Evolutionary conservation across 306 rosid genomes (phyloP).

Genomic region (Begonia fuchsioides): DNA sequence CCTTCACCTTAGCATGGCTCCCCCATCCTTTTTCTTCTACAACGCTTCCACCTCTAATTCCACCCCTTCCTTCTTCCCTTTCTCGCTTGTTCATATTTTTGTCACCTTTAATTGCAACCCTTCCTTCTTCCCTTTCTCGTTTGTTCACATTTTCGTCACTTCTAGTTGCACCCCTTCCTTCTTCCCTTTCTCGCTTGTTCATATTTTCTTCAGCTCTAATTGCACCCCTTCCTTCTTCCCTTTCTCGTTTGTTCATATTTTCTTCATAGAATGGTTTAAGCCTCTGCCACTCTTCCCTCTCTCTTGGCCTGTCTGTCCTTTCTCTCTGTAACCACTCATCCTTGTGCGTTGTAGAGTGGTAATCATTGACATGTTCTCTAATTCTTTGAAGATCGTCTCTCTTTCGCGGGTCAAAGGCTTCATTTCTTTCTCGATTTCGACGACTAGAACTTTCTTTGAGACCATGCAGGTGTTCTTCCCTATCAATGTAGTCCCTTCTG

Average conservation of each 20-base stretch:
- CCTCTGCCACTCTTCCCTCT: conserved; percentile 83
- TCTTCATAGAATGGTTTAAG: conserved; percentile 70
- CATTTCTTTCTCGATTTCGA: conserved; percentile 75
- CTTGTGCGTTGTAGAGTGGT: conserved; percentile 60
- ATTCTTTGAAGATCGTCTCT: conserved; percentile 63
- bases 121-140: conserved; percentile 32
- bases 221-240: conserved; percentile 69
- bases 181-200: conserved; percentile 76
- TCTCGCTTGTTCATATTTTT: too few relatives aligned
- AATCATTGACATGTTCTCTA: conserved; percentile 63
- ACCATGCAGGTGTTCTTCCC: conserved; percentile 61
- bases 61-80: not conserved
- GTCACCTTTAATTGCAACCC: too few relatives aligned
- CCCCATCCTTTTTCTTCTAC: conserved; percentile 71
- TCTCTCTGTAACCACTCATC: conserved; percentile 74
- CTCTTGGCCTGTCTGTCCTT: conserved; percentile 74
- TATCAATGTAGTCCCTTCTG: conserved; percentile 61
- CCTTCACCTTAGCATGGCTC: conserved; percentile 54
- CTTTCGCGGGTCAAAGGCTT: conserved; percentile 54
- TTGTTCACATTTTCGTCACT: conserved; percentile 53
- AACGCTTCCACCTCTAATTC: conserved; percentile 55
- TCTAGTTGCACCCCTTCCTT: conserved; percentile 35
- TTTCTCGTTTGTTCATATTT: conserved; percentile 54
- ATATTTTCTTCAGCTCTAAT: conserved; percentile 35
- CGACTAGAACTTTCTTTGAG: conserved; percentile 47